Conservation (phyloP, 306 rosid genomes). For the Potentilla sterilis region DNA sequence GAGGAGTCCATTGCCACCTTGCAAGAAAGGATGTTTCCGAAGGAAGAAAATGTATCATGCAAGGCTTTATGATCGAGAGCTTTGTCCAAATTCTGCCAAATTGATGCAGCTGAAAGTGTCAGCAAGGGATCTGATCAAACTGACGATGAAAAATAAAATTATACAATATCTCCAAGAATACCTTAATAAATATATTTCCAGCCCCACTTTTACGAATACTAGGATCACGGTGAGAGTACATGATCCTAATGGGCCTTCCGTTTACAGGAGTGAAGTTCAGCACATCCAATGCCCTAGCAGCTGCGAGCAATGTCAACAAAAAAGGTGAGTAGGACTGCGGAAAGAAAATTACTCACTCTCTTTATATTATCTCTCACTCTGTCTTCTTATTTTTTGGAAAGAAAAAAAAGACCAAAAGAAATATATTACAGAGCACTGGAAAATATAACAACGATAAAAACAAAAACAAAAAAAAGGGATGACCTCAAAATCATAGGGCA, state of each 20-base stretch:
- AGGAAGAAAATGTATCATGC: conserved; percentile 84
- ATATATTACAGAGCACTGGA: neutral
- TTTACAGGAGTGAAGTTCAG: conserved; percentile 84
- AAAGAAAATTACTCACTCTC: neutral
- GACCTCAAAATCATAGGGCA: neutral
- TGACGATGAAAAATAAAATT: neutral
- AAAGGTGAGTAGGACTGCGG: conserved; percentile 11
- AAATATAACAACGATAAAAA: neutral
- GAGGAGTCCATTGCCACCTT: conserved; percentile 84
- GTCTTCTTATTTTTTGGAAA: neutral
- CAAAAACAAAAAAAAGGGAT: neutral
- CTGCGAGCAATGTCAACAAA: conserved; percentile 39
- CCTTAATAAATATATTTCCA: conserved; percentile 97
- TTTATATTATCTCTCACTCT: neutral
- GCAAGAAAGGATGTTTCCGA: conserved; percentile 92
- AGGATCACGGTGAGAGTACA: conserved; percentile 98
- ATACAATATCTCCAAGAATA: conserved; percentile 19
- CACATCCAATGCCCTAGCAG: conserved; percentile 90
- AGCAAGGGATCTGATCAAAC: conserved; percentile 10
- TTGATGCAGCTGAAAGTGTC: conserved; percentile 10
- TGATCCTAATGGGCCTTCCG: conserved; percentile 74
- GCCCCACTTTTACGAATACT: conserved; percentile 90
- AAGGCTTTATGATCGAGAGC: conserved; percentile 94
- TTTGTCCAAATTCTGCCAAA: conserved; percentile 86
- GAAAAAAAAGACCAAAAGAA: neutral